These are phyloP conservation scores for Dendrobium huoshanense DNA, from an alignment of 106 monocot genomes.

Conservation along the genomic window DNA sequence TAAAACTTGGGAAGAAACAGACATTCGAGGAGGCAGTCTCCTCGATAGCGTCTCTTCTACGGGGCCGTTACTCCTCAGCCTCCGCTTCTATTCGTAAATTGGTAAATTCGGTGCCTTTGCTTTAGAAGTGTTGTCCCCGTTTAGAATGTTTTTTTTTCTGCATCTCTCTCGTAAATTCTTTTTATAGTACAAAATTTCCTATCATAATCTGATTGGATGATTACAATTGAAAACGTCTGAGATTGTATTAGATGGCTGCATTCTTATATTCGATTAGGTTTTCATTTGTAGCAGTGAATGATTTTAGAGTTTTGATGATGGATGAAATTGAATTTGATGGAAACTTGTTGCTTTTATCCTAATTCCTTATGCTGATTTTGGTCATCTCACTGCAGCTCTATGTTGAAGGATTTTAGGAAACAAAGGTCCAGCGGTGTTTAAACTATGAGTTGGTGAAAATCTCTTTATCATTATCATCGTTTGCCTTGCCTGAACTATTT, in stretches of 20 bases:
- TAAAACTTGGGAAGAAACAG: slow-evolving; percentile 77
- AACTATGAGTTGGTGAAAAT: too few species aligned
- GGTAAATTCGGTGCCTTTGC: slow-evolving; percentile 15
- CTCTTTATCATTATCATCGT: too few species aligned
- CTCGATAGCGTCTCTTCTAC: slow-evolving; percentile 36
- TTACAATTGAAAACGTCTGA: not conserved
- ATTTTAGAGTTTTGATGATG: not conserved
- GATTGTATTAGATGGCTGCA: not conserved
- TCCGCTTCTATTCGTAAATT: slow-evolving; percentile 61
- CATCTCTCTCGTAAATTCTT: not conserved
- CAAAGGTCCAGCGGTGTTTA: not conserved
- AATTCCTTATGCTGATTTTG: not conserved
- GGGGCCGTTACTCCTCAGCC: slow-evolving; percentile 41
- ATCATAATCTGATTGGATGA: not conserved
- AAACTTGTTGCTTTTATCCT: not conserved
- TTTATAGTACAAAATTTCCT: not conserved
- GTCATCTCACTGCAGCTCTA: not conserved
- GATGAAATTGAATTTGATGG: not conserved
- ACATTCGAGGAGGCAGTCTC: slow-evolving; percentile 79
- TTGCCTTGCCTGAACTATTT: not conserved
- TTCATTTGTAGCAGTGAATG: not conserved
- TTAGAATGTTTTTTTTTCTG: not conserved
- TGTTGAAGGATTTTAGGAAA: not conserved
- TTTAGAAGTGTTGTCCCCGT: not conserved
- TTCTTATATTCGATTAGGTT: not conserved